Evolutionary conservation across 2,329 filamentous ascomycete species (phyloP).

Genomic region (Gliomastix tumulicola): DNA sequence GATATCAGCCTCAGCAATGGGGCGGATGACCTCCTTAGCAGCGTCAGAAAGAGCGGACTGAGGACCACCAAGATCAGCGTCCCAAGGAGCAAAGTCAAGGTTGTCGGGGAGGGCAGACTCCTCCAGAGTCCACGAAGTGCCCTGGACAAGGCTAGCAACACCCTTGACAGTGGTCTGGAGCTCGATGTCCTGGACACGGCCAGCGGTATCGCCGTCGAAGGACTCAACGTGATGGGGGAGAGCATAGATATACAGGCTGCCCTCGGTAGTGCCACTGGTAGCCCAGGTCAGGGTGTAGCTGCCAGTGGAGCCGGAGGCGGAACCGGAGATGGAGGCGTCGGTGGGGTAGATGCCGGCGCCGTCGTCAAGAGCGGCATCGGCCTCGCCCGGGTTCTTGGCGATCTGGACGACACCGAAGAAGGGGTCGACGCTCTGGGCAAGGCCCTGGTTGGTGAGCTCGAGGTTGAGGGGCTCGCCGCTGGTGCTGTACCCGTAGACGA

Average conservation of each 20-base stretch:
- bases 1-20: slow-evolving; percentile 64
- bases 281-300: slow-evolving; percentile 67
- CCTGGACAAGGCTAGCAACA: slow-evolving; percentile 62
- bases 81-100: slow-evolving; percentile 78
- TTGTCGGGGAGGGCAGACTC: slow-evolving; percentile 63
- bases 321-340: too few species aligned
- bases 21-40: slow-evolving; percentile 32
- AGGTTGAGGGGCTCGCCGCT: slow-evolving; percentile 59
- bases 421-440: slow-evolving; percentile 54
- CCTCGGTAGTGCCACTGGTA: slow-evolving; percentile 57
- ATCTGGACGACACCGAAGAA: slow-evolving; percentile 81
- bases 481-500: slow-evolving; percentile 65
- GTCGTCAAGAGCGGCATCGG: slow-evolving; percentile 69
- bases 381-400: slow-evolving; percentile 69
- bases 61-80: slow-evolving; percentile 24
- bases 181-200: slow-evolving; percentile 45
- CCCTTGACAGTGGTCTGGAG: slow-evolving; percentile 85
- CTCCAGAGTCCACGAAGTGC: slow-evolving; percentile 68
- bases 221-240: slow-evolving; percentile 79
- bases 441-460: slow-evolving; percentile 56
- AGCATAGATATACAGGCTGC: slow-evolving; percentile 75
- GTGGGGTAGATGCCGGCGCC: slow-evolving; percentile 67
- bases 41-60: slow-evolving; percentile 1
- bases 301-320: slow-evolving; percentile 51
- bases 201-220: slow-evolving; percentile 53